Conservation (phyloP, 495 filamentous ascomycete species). For the Aspergillus wentii region DNA sequence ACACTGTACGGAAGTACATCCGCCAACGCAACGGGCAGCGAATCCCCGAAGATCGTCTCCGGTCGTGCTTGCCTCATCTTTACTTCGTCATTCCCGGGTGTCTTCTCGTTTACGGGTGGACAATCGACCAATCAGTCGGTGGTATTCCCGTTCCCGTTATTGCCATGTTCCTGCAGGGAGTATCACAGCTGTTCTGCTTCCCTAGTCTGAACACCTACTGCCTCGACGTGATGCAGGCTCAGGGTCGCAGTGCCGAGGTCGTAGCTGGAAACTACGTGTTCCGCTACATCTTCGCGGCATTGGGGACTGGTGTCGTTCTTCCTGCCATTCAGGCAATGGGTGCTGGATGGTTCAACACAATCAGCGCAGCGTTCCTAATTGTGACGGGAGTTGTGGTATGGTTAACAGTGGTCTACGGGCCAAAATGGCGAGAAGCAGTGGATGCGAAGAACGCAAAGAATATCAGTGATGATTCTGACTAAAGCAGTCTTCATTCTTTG, state of each 20-base stretch:
- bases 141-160: conserved; percentile 65
- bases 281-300: conserved; percentile 62
- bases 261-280: conserved; percentile 71
- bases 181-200: conserved; percentile 70
- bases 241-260: conserved; percentile 56
- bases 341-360: conserved; percentile 56
- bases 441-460: conserved; percentile 29
- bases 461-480: neutral
- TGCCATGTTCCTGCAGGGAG: conserved; percentile 66
- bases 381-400: conserved; percentile 32
- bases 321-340: conserved; percentile 63
- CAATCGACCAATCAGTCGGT: conserved; percentile 59
- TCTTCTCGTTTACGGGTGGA: conserved; percentile 38
- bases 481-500: too few species aligned
- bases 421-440: conserved; percentile 45
- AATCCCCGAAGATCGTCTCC: conserved; percentile 65
- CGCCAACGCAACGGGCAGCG: conserved; percentile 49
- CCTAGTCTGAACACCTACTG: conserved; percentile 71
- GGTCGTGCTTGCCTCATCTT: conserved; percentile 55
- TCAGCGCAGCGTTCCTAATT: conserved; percentile 49
- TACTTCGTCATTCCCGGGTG: conserved; percentile 3
- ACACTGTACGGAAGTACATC: conserved; percentile 59
- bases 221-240: conserved; percentile 65
- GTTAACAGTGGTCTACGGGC: conserved; percentile 44
- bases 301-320: conserved; percentile 60